Evolutionary conservation across 164 flowering plant species (phyloP).

Genomic region (Chimonanthus salicifolius): DNA sequence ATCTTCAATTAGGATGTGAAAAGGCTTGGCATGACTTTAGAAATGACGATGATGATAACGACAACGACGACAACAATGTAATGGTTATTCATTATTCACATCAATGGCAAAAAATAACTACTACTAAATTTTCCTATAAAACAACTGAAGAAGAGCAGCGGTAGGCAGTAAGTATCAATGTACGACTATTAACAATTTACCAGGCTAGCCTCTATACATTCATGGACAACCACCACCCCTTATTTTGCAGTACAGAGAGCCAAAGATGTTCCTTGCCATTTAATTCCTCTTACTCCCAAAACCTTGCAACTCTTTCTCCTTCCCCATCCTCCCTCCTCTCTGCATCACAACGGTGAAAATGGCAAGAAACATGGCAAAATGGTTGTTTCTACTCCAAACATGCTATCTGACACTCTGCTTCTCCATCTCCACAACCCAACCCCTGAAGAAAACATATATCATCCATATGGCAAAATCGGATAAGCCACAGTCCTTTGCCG

Average conservation of each 20-base stretch:
- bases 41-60: too few species aligned
- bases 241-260: background rate
- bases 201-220: background rate
- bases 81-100: too few species aligned
- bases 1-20: too few species aligned
- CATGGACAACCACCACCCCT: background rate
- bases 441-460: slow-evolving; percentile 48
- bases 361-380: slow-evolving; percentile 7
- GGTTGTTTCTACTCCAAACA: slow-evolving; percentile 5
- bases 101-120: background rate
- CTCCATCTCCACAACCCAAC: slow-evolving; percentile 1
- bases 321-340: slow-evolving; percentile 2
- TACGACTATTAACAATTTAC: background rate
- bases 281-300: background rate
- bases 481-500: slow-evolving; percentile 42
- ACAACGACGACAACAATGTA: background rate
- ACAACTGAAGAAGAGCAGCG: background rate
- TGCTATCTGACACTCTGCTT: slow-evolving; percentile 3
- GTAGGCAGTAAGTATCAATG: background rate
- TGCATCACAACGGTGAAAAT: background rate
- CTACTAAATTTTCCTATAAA: too few species aligned
- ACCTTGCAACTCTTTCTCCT: background rate
- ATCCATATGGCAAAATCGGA: slow-evolving; percentile 63
- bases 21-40: too few species aligned
- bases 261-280: background rate